These are phyloP conservation scores for Termitomyces heimii DNA, from an alignment of 768 basidiomycete species.

Conservation along the genomic window DNA sequence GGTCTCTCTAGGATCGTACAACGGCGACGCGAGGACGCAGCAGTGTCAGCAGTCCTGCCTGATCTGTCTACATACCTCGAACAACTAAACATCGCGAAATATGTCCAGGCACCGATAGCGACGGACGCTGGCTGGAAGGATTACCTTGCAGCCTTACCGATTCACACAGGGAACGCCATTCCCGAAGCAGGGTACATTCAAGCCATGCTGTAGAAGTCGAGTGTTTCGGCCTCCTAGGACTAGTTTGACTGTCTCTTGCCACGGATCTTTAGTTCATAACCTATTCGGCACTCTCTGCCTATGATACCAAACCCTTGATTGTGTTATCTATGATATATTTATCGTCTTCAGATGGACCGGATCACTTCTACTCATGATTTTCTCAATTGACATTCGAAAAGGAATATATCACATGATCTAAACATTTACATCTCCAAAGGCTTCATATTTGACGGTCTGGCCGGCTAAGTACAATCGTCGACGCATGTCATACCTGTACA, in stretches of 20 bases:
- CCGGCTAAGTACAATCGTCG: not conserved
- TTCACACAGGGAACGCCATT: conserved; percentile 35
- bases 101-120: conserved; percentile 48
- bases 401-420: not conserved
- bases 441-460: not conserved
- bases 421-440: not conserved
- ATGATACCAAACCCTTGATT: not conserved
- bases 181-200: conserved; percentile 32
- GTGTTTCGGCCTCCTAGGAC: not conserved
- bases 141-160: conserved; percentile 33
- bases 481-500: too few relatives aligned
- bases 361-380: not conserved
- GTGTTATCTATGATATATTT: conserved; percentile 2
- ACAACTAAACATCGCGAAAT: conserved; percentile 40
- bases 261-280: not conserved
- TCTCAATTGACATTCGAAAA: not conserved
- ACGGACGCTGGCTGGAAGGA: conserved; percentile 45
- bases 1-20: conserved; percentile 43
- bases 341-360: not conserved
- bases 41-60: conserved; percentile 38
- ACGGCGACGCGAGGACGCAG: conserved; percentile 39
- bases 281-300: not conserved
- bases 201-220: conserved; percentile 32
- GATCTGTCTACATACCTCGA: conserved; percentile 34
- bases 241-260: not conserved